A percentile compares a stretch with the other conserved stretches of the same genome.
Conservation (phyloP, 257 asterid species). For the Linaria vulgaris region DNA sequence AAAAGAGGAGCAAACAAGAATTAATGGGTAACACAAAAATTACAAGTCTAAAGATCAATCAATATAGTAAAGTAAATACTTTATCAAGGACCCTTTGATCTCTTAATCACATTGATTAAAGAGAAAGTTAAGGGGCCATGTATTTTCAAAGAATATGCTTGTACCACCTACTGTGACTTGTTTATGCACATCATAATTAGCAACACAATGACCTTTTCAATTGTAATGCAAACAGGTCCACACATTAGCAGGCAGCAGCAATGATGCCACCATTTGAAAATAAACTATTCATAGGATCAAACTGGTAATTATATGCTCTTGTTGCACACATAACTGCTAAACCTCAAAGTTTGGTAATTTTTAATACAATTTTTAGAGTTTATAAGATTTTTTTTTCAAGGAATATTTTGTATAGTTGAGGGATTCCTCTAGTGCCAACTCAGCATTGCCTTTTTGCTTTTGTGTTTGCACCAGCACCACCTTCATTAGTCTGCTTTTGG, state of each 20-base stretch:
- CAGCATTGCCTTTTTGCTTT: conserved; percentile 71
- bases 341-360: conserved; percentile 17
- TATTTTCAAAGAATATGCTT: conserved; percentile 28
- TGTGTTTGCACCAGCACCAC: conserved; percentile 49
- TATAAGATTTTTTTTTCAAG: not conserved
- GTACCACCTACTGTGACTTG: conserved; percentile 44
- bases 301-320: conserved; percentile 18
- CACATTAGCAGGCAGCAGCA: conserved; percentile 44
- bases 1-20: not conserved
- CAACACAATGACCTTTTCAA: conserved; percentile 44
- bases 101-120: conserved; percentile 42
- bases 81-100: conserved; percentile 22
- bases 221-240: conserved; percentile 43
- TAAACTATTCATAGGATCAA: conserved; percentile 28
- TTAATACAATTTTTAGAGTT: no score
- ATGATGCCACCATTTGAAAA: conserved; percentile 33
- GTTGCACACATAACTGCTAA: conserved; percentile 20
- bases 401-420: conserved; percentile 18
- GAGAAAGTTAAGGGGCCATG: conserved; percentile 53
- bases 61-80: not conserved
- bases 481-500: conserved; percentile 71
- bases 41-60: conserved; percentile 3
- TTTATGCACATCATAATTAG: conserved; percentile 62
- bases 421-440: conserved; percentile 52
- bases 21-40: not conserved